Evolutionary conservation across 805 yeast species (phyloP).

Genomic region (Metschnikowia orientalis): DNA sequence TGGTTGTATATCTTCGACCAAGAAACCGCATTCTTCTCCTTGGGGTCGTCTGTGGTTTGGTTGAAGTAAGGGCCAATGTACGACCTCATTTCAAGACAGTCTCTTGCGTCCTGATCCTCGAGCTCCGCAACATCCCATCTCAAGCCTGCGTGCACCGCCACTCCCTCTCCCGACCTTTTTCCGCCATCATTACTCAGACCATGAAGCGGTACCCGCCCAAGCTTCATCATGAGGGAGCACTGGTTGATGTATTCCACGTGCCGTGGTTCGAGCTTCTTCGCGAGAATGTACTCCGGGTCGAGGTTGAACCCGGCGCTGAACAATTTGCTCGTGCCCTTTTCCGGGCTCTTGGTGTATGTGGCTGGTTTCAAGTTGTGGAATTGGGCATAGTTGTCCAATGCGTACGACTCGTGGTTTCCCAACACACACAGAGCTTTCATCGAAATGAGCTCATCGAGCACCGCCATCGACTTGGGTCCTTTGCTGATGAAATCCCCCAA

Average conservation of each 20-base stretch:
- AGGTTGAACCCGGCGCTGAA: slow-evolving; percentile 20
- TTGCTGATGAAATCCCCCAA: slow-evolving; percentile 85
- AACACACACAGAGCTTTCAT: slow-evolving; percentile 66
- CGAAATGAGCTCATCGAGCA: slow-evolving; percentile 53
- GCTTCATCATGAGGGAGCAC: slow-evolving; percentile 58
- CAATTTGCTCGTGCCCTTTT: slow-evolving; percentile 1
- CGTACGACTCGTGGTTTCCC: slow-evolving; percentile 84
- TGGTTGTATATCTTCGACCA: slow-evolving; percentile 59
- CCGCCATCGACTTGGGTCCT: slow-evolving; percentile 71
- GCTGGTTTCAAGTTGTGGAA: slow-evolving; percentile 43
- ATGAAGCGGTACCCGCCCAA: slow-evolving; percentile 57
- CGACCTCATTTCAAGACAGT: slow-evolving; percentile 65
- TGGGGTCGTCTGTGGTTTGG: slow-evolving; percentile 48
- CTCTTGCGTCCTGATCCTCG: slow-evolving; percentile 56
- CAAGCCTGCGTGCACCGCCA: slow-evolving; percentile 83
- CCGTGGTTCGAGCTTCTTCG: slow-evolving; percentile 50
- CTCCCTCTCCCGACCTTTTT: slow-evolving; percentile 31
- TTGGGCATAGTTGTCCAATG: slow-evolving; percentile 59
- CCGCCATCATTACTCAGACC: slow-evolving; percentile 21
- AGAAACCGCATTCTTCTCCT: slow-evolving; percentile 32
- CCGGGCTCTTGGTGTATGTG: slow-evolving; percentile 2
- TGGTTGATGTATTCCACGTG: slow-evolving; percentile 58
- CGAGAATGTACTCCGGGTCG: slow-evolving; percentile 42
- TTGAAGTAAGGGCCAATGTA: slow-evolving; percentile 62
- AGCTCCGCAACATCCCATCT: slow-evolving; percentile 56